These are phyloP conservation scores for Cryptococcus amylolentus DNA, from an alignment of 1,284 basidiomycete species.

Conservation along the genomic window DNA sequence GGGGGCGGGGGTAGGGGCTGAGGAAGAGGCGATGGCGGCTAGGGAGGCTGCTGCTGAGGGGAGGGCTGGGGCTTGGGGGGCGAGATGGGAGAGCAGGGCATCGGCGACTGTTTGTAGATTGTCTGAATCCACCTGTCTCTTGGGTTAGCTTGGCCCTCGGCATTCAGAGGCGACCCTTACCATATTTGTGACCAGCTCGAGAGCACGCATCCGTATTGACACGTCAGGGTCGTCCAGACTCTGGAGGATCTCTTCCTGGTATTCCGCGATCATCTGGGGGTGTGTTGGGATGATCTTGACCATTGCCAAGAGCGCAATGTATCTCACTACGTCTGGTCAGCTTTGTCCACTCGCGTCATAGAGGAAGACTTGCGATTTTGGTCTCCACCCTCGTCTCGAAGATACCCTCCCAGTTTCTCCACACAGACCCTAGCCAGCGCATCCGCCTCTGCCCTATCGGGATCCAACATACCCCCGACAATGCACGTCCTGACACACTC, in stretches of 20 bases:
- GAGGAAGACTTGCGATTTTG: slow-evolving; percentile 70
- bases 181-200: slow-evolving; percentile 91
- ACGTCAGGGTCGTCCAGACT: slow-evolving; percentile 92
- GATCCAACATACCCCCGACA: slow-evolving; percentile 91
- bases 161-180: slow-evolving; percentile 51
- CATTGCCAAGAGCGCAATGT: slow-evolving; percentile 91
- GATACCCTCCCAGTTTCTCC: slow-evolving; percentile 86
- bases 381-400: slow-evolving; percentile 73
- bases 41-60: slow-evolving; percentile 37
- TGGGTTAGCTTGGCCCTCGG: slow-evolving; percentile 6
- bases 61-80: slow-evolving; percentile 52
- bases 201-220: slow-evolving; percentile 88
- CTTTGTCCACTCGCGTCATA: neutral
- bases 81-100: slow-evolving; percentile 79
- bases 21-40: slow-evolving; percentile 22
- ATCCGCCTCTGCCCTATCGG: slow-evolving; percentile 62
- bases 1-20: slow-evolving; percentile 20
- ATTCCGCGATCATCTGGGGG: slow-evolving; percentile 82
- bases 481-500: slow-evolving; percentile 99
- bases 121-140: slow-evolving; percentile 64
- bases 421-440: slow-evolving; percentile 82
- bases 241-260: slow-evolving; percentile 85
- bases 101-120: slow-evolving; percentile 87
- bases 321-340: slow-evolving; percentile 66
- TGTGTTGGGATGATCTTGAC: slow-evolving; percentile 93